phyloP scores from a whole-genome alignment of 495 filamentous ascomycete genomes.

The Talaromyces adpressus region DNA sequence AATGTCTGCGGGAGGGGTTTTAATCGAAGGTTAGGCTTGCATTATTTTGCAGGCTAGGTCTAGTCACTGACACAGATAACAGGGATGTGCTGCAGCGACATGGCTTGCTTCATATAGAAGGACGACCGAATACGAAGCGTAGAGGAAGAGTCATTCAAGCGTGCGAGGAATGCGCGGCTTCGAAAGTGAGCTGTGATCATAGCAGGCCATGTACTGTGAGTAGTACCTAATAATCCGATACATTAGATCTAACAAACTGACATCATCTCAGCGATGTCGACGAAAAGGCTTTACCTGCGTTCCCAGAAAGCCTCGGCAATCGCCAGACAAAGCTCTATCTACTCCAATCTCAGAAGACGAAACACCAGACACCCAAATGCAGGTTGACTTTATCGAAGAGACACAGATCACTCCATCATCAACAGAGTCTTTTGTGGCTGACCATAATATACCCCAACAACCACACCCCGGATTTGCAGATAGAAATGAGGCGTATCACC shows the following conservation, averaged over 20 bases:
- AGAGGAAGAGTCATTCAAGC: slow-evolving; percentile 17
- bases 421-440: background rate
- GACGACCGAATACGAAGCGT: slow-evolving; percentile 8
- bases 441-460: background rate
- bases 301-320: background rate
- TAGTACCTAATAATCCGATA: background rate
- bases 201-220: slow-evolving; percentile 14
- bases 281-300: background rate
- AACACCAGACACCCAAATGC: background rate
- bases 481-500: background rate
- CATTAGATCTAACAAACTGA: background rate
- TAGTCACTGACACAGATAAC: background rate
- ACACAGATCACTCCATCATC: background rate
- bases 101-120: slow-evolving; percentile 18
- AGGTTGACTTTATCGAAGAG: background rate
- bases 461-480: background rate
- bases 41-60: background rate
- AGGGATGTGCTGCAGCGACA: slow-evolving; percentile 17
- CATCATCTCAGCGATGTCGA: background rate
- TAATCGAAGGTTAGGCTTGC: background rate
- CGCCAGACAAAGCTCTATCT: background rate
- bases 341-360: background rate
- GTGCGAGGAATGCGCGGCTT: slow-evolving; percentile 18
- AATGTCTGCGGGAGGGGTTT: background rate
- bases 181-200: slow-evolving; percentile 22